Base-by-base conservation (phyloP, 345 rosid species). In the Trapa incisa region DNA sequence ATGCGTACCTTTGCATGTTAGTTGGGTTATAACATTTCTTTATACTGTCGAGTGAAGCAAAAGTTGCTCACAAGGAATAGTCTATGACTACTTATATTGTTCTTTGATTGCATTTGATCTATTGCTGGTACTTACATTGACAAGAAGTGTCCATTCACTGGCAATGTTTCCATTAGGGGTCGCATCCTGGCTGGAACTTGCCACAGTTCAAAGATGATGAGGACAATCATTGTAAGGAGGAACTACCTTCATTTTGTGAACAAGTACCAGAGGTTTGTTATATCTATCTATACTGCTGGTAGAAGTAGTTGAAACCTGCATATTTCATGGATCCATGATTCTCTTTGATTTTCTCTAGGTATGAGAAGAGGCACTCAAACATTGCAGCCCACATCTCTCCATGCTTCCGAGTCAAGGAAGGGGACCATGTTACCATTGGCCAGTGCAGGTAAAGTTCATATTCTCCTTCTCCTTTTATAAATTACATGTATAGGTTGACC, bases 101-200 rank as follows among this genome's bases (percentile, higher is more conserved):
- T 41, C 7, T 39, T 39, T 41, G 4, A 1, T 41, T 41, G 43
- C 43, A 41, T 41, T 3, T 41, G 43, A 41, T 41, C 43, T 41
- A 41, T 62, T 62, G 43, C 65, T 35, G 65, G 65, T 11, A 35
- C 65, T 62, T 62, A 62, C 43, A 62, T 62, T 8, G 60, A 54
- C 60, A 54, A 54, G 60, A 54, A 54, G 8, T 54, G 60, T 35
- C 60, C 60, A 3, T 62, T 62, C 65, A 62, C 65, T 37, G 65
- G 65, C 42, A 62, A 36, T 62, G 65, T 62, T 15, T 62, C 65
- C 42, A 62, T 62, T 13, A 62, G 65, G 48, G 98, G 98, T 12
- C 92, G 98, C 58, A 92, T 92, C 68, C 73, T 92, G 64, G 88
- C 96, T 45, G 98, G 96, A 67, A 87, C 89, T 73, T 92, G 98